Base-by-base conservation (phyloP, 2,329 filamentous ascomycete genomes). In the Decorospora gaudefroyi region DNA sequence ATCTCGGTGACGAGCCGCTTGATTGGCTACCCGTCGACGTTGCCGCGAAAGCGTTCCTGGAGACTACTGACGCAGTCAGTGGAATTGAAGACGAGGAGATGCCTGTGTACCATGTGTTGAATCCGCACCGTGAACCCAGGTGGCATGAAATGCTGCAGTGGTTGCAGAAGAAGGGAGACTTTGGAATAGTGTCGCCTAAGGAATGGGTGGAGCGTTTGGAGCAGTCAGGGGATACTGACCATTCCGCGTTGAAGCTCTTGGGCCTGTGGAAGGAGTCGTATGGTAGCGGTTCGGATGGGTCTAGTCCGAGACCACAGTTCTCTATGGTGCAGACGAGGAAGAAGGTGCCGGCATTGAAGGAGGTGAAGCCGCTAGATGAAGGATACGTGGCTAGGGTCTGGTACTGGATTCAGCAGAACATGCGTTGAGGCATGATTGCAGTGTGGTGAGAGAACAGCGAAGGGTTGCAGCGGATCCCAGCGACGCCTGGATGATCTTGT, bases 241-340 rank as follows among this genome's bases (percentile, higher is more conserved):
- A 80, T 59, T 74, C 75, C 52, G 74, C 69, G 38, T 60, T 73
- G 56, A 75, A 74, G 38, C 62, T 82, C 30, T 53, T 81, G 19
- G 74, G 74, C 4, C 61, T 78, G 22, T 82, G 78, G 79, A 75
- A 73, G 53, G 63, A 67, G 37, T 68, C 65, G 3, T 78, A 76
- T 57, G 58, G 59, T 4, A 37, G 46, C 31, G 43, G 42, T 9
- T n/a, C 17, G 3, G 42, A 39, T 21, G 43, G 27, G 4, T 9
- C 27, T 9, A 46, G 39, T 4, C 25, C 37, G 6, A 43, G 42
- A 16, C 46, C 53, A 10, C 45, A 42, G 3, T 76, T 77, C 42
- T 69, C 67, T 4, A 65, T 69, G 42, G 36, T 29, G 8, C 55
- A 62, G 27, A 72, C 71, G 7, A 64, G 61, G 40, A 53, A 55